Percentiles rank a stretch among this genome's conserved stretches.
phyloP scores from a whole-genome alignment of 164 flowering plant species.

The Stephania cephalantha region DNA sequence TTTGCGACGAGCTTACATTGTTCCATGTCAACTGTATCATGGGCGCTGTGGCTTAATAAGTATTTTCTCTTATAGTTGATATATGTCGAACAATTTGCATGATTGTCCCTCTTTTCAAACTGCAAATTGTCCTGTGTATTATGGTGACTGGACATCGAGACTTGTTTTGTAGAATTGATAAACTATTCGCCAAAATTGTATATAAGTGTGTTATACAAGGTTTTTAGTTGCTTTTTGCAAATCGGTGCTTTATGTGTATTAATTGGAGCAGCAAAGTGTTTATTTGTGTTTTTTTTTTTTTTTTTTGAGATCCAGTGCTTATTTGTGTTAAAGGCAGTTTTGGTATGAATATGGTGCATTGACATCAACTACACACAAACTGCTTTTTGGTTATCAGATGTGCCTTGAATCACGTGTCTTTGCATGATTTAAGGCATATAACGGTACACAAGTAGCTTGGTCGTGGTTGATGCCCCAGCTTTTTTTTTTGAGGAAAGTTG shows the following conservation, averaged over 20 bases:
- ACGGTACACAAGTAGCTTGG: too few relatives aligned
- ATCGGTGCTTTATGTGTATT: background rate
- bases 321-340: background rate
- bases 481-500: too few relatives aligned
- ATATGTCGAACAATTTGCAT: background rate
- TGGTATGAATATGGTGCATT: background rate
- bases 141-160: background rate
- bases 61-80: background rate
- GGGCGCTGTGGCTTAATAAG: background rate
- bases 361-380: too few relatives aligned
- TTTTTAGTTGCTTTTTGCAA: background rate
- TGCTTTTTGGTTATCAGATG: too few relatives aligned
- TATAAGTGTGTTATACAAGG: background rate
- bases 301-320: background rate
- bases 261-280: background rate
- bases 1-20: background rate
- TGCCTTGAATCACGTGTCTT: too few relatives aligned
- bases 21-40: background rate
- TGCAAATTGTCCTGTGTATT: background rate
- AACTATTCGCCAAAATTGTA: background rate
- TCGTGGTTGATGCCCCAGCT: too few relatives aligned
- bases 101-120: background rate
- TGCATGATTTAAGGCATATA: too few relatives aligned
- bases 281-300: too few relatives aligned
- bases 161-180: background rate